phyloP scores from a whole-genome alignment of 169 alveolate genomes.

The Plasmodium fragile region DNA sequence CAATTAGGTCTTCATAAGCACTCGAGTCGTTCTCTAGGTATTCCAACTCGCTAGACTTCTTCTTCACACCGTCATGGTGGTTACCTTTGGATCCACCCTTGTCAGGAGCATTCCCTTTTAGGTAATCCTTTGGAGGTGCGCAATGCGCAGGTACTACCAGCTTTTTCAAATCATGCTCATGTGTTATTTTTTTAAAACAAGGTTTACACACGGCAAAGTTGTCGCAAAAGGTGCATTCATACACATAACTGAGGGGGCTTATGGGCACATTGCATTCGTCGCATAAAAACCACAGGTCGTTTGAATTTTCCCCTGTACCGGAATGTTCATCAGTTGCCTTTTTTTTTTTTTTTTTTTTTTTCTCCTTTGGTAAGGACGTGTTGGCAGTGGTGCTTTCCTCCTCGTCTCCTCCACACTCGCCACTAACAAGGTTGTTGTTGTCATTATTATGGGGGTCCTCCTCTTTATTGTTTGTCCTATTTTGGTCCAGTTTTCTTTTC shows the following conservation, averaged over 20 bases:
- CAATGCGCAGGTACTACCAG: conserved; percentile 71
- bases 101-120: not conserved
- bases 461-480: not conserved
- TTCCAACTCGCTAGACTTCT: conserved; percentile 5
- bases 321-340: conserved; percentile 21
- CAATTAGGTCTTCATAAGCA: conserved; percentile 85
- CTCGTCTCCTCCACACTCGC: not conserved
- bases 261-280: conserved; percentile 83
- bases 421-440: not conserved
- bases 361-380: not conserved
- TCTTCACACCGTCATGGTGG: not conserved
- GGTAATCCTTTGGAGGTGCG: conserved; percentile 70
- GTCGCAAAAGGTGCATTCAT: conserved; percentile 82
- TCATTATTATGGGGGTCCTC: not conserved
- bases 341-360: not conserved
- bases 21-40: conserved; percentile 71
- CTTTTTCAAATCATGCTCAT: conserved; percentile 79
- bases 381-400: not conserved
- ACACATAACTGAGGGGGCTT: conserved; percentile 78
- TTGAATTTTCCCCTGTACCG: conserved; percentile 26
- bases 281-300: conserved; percentile 85
- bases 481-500: not conserved
- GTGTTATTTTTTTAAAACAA: conserved; percentile 78
- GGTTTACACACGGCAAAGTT: conserved; percentile 82
- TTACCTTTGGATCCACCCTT: not conserved